Percentiles rank a stretch among this genome's conserved stretches.
phyloP scores from a whole-genome alignment of 352 stramenopile genomes.

The Phytopythium ostracodes region DNA sequence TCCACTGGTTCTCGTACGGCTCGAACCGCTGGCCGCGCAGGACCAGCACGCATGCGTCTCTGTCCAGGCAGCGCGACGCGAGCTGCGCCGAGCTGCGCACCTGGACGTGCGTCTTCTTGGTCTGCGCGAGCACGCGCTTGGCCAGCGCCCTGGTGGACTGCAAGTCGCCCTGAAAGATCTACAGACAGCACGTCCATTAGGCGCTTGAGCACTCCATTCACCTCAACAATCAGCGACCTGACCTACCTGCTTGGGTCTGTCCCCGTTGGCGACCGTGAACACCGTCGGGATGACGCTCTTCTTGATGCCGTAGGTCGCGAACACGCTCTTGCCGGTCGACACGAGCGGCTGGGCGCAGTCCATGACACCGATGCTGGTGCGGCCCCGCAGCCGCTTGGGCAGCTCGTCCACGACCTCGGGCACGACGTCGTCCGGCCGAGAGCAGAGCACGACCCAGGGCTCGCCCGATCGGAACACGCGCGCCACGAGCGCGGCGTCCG shows the following conservation, averaged over 20 bases:
- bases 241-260: slow-evolving; percentile 64
- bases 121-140: slow-evolving; percentile 46
- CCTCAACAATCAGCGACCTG: too few relatives aligned
- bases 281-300: slow-evolving; percentile 59
- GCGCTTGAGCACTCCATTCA: too few relatives aligned
- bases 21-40: slow-evolving; percentile 51
- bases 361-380: slow-evolving; percentile 62
- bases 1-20: slow-evolving; percentile 68
- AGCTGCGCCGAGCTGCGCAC: slow-evolving; percentile 69
- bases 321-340: slow-evolving; percentile 50
- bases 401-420: slow-evolving; percentile 72
- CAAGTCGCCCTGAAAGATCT: slow-evolving; percentile 67
- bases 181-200: too few relatives aligned
- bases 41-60: slow-evolving; percentile 60
- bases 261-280: slow-evolving; percentile 76
- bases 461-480: slow-evolving; percentile 79
- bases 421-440: slow-evolving; percentile 58
- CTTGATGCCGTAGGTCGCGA: slow-evolving; percentile 59
- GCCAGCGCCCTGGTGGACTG: slow-evolving; percentile 55
- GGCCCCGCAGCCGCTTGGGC: slow-evolving; percentile 44
- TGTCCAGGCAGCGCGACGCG: slow-evolving; percentile 57
- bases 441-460: slow-evolving; percentile 79
- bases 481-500: slow-evolving; percentile 42
- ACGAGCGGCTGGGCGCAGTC: slow-evolving; percentile 62
- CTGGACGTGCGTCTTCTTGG: slow-evolving; percentile 37